Evolutionary conservation across 495 filamentous ascomycete genomes (phyloP).

Genomic region (Penicillium turbatum): DNA sequence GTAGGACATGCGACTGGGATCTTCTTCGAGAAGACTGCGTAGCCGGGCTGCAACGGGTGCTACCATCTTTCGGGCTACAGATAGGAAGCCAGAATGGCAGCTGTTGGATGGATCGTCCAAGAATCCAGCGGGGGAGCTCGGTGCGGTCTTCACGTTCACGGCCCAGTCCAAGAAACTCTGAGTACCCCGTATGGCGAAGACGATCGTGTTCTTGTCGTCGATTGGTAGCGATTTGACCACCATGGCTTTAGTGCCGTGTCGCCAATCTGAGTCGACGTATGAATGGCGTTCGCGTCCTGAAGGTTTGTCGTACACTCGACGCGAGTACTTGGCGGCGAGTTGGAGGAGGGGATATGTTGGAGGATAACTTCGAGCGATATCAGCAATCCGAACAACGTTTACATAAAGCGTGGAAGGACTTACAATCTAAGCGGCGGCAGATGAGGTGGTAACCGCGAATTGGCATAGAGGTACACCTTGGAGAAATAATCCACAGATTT

Average conservation of each 20-base stretch:
- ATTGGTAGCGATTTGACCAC: conserved; percentile 72
- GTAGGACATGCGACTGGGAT: conserved; percentile 60
- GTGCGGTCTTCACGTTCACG: conserved; percentile 67
- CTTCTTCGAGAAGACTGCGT: conserved; percentile 60
- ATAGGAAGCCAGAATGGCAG: conserved; percentile 74
- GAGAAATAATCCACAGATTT: conserved; percentile 54
- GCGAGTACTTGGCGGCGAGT: conserved; percentile 69
- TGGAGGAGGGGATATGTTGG: conserved; percentile 67
- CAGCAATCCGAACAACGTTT: conserved; percentile 5
- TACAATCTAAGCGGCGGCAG: conserved; percentile 63
- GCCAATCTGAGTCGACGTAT: conserved; percentile 65
- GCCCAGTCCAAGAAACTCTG: conserved; percentile 80
- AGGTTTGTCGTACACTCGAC: conserved; percentile 64
- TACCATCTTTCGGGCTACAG: conserved; percentile 72
- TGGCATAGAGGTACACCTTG: conserved; percentile 75
- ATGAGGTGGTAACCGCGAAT: conserved; percentile 65
- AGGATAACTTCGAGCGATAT: conserved; percentile 48
- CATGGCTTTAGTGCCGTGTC: conserved; percentile 74
- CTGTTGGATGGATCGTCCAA: conserved; percentile 70
- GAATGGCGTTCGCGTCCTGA: conserved; percentile 53
- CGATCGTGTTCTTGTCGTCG: conserved; percentile 69
- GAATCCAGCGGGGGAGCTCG: conserved; percentile 59
- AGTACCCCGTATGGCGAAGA: conserved; percentile 75
- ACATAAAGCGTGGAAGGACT: conserved; percentile 14
- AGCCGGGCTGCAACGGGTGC: conserved; percentile 63